phyloP scores from a whole-genome alignment of 2,329 filamentous ascomycete genomes.

The Pseudogymnoascus sp. region DNA sequence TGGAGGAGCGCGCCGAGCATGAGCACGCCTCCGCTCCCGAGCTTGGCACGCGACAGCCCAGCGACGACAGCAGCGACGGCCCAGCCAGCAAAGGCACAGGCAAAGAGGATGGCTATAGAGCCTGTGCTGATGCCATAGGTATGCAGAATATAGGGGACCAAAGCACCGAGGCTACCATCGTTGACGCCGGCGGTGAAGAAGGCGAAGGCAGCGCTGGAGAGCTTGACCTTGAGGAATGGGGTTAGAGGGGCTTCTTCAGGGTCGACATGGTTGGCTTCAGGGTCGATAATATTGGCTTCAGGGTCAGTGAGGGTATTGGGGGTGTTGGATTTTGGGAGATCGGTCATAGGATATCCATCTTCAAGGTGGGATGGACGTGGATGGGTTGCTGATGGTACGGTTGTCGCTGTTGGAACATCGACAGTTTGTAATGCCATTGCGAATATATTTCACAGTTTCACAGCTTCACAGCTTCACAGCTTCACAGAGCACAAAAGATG shows the following conservation, averaged over 20 bases:
- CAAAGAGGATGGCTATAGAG: conserved; percentile 43
- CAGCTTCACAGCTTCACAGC: too few species aligned
- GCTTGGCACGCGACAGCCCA: conserved; percentile 40
- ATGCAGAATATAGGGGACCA: conserved; percentile 54
- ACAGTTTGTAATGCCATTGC: conserved; percentile 2
- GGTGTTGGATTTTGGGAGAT: neutral
- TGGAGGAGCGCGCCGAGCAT: conserved; percentile 47
- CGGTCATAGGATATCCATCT: neutral
- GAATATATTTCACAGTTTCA: neutral
- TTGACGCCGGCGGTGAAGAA: conserved; percentile 60
- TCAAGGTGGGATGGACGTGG: neutral
- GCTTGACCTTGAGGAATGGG: conserved; percentile 30
- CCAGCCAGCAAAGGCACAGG: conserved; percentile 51
- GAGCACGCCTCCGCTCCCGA: conserved; percentile 49
- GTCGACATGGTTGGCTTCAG: neutral
- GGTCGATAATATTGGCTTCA: neutral
- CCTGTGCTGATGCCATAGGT: conserved; percentile 46
- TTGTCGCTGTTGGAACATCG: neutral
- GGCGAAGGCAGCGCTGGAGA: conserved; percentile 47
- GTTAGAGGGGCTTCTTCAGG: neutral
- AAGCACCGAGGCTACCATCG: conserved; percentile 53
- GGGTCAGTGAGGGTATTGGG: neutral
- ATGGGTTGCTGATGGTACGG: neutral
- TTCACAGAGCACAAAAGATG: neutral
- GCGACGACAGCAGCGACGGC: conserved; percentile 48